Evolutionary conservation across 2,329 filamentous ascomycete genomes (phyloP), one percentile per base, ranked within the genome.

Genomic region (Fusarium sp.): DNA sequence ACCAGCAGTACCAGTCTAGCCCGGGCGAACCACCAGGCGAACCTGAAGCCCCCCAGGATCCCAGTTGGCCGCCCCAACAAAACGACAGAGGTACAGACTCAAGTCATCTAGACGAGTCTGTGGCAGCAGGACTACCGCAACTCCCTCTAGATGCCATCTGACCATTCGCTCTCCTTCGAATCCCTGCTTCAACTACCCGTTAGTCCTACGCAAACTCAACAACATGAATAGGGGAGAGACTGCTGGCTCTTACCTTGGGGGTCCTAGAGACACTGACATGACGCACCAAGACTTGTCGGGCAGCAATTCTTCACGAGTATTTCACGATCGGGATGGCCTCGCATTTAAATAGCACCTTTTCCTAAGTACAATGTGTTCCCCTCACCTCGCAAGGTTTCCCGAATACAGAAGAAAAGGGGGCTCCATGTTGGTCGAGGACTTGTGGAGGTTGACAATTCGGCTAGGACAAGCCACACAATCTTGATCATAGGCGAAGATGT

Each of bases 341-440:
- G 63, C 60, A 71, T 75, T 75, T 75, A 75, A 75, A 75, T 75
- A 75, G 73, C 63, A 71, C 63, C 52, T 73, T 73, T 25, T 61
- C 54, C 34, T 56, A 75, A 50, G 35, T 73, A 73, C 72, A 73
- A 57, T 71, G 70, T 75, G 37, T 39, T 9, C 25, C 20, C 72
- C 18, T 6, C n/a, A 7, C 8, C 35, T 75, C 72, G 72, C 72
- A 75, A 71, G 20, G 30, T 41, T 65, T 65, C 9, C 72, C 52
- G 16, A 20, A 45, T 67, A 34, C 27, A 61, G 69, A 18, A 7
- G 8, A 14, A 7, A 41, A 14, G 27, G 11, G 27, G 27, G 7
- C 27, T 14, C 18, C 6, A 30, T 45, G 27, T 25, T n/a, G 59
- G 16, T 32, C 35, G 32, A 67, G n/a, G 50, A 5, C 34, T 54